Evolutionary conservation across 1,139 yeast genomes (phyloP).

Genomic region (Saccharomyces hybrid): DNA sequence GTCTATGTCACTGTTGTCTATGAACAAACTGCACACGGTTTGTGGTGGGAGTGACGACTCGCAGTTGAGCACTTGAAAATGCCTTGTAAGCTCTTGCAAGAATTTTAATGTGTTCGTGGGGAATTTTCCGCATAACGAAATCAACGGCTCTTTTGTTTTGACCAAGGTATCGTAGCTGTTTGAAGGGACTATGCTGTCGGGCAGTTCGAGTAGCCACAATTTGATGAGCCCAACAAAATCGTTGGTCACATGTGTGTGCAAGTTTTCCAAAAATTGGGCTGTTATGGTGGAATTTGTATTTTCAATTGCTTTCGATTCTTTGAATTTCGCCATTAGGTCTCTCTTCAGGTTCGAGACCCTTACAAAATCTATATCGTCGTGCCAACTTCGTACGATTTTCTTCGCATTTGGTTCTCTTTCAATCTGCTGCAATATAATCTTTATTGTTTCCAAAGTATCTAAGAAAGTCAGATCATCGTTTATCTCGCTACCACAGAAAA

Average conservation of each 20-base stretch:
- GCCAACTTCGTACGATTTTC: conserved; percentile 12
- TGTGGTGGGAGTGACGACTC: not conserved
- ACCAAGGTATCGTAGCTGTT: conserved; percentile 23
- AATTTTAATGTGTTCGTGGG: not conserved
- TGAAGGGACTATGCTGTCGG: conserved; percentile 32
- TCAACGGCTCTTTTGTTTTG: not conserved
- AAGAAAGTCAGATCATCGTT: not conserved
- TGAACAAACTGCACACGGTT: conserved; percentile 5
- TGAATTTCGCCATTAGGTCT: conserved; percentile 8
- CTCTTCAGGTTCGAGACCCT: conserved; percentile 18
- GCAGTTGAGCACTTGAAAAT: not conserved
- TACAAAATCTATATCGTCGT: conserved; percentile 10
- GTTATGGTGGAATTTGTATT: conserved; percentile 2
- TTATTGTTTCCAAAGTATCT: conserved; percentile 5
- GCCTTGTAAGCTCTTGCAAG: not conserved
- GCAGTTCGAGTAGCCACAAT: conserved; percentile 32
- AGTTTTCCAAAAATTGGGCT: not conserved
- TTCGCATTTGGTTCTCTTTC: conserved; percentile 1
- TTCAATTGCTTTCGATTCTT: not conserved
- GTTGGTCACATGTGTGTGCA: not conserved
- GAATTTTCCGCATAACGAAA: not conserved
- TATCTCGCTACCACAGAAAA: conserved; percentile 9
- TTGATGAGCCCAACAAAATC: conserved; percentile 26
- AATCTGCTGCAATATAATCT: conserved; percentile 2
- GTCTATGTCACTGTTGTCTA: conserved; percentile 3